Conservation (phyloP, 225 moss, liverwort and hornwort genomes). For the Pseudoscleropodium purum region DNA sequence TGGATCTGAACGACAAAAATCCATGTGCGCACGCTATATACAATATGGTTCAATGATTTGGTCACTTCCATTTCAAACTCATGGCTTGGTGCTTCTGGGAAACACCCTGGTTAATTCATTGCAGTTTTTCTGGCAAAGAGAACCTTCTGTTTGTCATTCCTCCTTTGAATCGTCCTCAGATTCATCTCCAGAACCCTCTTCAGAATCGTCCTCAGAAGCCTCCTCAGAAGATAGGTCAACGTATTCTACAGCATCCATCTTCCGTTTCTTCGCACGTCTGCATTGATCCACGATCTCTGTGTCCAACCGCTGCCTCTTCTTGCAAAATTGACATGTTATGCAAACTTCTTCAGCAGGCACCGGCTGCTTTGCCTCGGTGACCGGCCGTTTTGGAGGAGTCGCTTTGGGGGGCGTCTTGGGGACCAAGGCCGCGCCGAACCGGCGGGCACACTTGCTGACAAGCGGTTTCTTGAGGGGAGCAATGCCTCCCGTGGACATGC, state of each 20-base stretch:
- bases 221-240: not conserved
- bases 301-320: not conserved
- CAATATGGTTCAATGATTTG: not conserved
- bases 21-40: not conserved
- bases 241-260: not conserved
- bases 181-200: not conserved
- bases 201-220: not conserved
- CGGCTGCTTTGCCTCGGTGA: not conserved
- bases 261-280: not conserved
- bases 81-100: not conserved
- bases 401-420: not conserved
- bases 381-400: not conserved
- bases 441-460: not conserved
- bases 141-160: not conserved
- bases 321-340: not conserved
- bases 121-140: not conserved
- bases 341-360: not conserved
- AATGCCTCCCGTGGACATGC: not conserved
- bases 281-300: not conserved
- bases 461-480: not conserved
- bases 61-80: not conserved
- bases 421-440: not conserved
- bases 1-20: not conserved
- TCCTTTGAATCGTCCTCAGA: not conserved
- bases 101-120: not conserved